Base-by-base conservation (phyloP, 1,284 basidiomycete species). In the Paramarasmius palmivorus region DNA sequence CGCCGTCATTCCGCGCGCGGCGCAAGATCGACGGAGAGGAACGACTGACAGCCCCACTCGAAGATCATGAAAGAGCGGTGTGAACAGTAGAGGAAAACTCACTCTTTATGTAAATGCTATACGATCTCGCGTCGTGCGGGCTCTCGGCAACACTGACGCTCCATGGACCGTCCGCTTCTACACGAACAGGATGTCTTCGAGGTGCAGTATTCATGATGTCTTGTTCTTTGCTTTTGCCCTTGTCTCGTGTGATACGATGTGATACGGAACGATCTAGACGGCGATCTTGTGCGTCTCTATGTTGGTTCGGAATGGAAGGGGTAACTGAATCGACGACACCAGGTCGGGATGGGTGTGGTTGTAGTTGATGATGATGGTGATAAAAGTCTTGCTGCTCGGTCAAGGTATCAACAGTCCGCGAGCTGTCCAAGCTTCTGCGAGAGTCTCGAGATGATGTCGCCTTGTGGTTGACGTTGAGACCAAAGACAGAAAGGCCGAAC, bases 91-190 rank as follows among this genome's bases (percentile, higher is more conserved):
- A 53, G 59, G 54, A 56, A 58, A 49, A 78, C 81, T 73, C 65
- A 83, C 82, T 86, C 76, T 86, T 86, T 68, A 86, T 80, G 72
- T 88, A 88, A 66, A 88, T 77, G 63, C 77, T 82, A 69, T 83
- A 86, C 39, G 80, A 78, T 57, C 74, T 72, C 52, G 77, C 63
- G 69, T 84, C 80, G 65, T 83, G 74, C 32, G 83, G 82, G 45
- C 78, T 81, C 70, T 88, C 86, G 56, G 87, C 87, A 60, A 89
- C 88, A 64, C 84, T 86, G 64, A 90, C 79, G 60, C 78, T 82
- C 88, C 87, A 90, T 10, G 81, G 84, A 20, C 83, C 86, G 65
- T 88, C 86, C 68, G 85, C 52, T 39, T 57, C 55, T n/a, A 57
- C 49, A 22, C 52, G 48, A 37, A 57, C 55, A n/a, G 48, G 52